Base-by-base conservation (phyloP, 805 yeast genomes). In the Wickerhamomyces ciferrii region DNA sequence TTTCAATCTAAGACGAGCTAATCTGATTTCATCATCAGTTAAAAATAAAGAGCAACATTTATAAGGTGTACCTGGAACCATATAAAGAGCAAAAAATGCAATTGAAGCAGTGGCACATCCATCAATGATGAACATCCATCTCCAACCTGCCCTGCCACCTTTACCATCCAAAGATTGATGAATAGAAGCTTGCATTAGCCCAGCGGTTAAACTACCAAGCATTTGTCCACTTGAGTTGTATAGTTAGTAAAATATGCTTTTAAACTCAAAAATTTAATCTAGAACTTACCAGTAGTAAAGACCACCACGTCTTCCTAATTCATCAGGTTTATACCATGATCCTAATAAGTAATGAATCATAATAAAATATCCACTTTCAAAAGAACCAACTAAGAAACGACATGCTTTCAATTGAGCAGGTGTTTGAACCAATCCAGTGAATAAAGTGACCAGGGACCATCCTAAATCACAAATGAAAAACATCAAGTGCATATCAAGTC, bases 361-460 rank as follows among this genome's bases (percentile, higher is more conserved):
- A 79, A 52, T 80, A 83, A 44, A 79, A 69, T 15, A 71, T 56
- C 70, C 76, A 15, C 83, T 79, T 3, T 84, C 92, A 59, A 80
- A 15, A n/a, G 35, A 18, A 32, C 35, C 35, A 32, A 32, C 19
- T 7, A 32, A 32, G 15, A 32, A 32, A 4, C 35, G 8, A 32
- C 15, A 15, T 7, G 13, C 89, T 59, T 79, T 74, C 38, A 85
- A 66, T 43, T 76, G 78, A 2, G 68, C 61, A n/a, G 74, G 74
- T 14, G 68, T 70, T 19, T 70, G 68, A 41, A 72, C 79, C 49
- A 69, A 70, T 55, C 70, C 79, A 36, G 76, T 68, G 13, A 74
- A 73, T 37, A 85, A 68, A 1, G 90, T 83, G 49, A 82, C 74
- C 45, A 82, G 64, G 0, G 86, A 74, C 92, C 91, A 84, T 32